A percentile compares a stretch with the other conserved stretches of the same genome.
These are phyloP conservation scores for Populus hybrid DNA, from an alignment of 441 rosid genomes.

Conservation along the genomic window DNA sequence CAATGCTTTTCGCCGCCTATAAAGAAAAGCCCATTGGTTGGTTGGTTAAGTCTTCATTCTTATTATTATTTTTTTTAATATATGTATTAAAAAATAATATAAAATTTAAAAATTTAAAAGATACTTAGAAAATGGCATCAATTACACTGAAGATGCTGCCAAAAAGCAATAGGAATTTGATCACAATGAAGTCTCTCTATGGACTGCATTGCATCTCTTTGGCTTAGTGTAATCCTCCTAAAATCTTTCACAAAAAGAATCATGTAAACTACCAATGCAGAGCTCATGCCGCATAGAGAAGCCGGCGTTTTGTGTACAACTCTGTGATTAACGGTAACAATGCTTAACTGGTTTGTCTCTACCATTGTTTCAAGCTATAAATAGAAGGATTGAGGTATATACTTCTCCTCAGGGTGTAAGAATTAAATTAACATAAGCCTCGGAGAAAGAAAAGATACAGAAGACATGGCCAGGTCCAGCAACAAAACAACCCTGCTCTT, in stretches of 20 bases:
- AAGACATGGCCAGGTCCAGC: not conserved
- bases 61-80: too few species aligned
- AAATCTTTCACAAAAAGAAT: not conserved
- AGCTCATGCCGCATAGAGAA: not conserved
- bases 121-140: too few species aligned
- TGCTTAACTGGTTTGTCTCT: not conserved
- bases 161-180: not conserved
- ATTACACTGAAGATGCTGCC: not conserved
- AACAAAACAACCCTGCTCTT: not conserved
- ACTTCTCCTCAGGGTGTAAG: not conserved
- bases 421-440: not conserved
- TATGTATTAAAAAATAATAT: too few species aligned
- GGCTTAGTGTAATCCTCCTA: not conserved
- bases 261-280: not conserved
- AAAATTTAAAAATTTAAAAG: too few species aligned
- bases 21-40: too few species aligned
- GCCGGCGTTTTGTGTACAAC: not conserved
- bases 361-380: not conserved
- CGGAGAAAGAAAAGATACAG: not conserved
- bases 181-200: not conserved
- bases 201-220: not conserved
- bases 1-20: too few species aligned
- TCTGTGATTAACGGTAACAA: not conserved
- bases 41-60: too few species aligned
- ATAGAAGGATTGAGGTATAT: not conserved